A percentile compares a stretch with the other conserved stretches of the same genome.
Evolutionary conservation across 345 rosid species (phyloP).

Genomic region (Corymbia maculata): DNA sequence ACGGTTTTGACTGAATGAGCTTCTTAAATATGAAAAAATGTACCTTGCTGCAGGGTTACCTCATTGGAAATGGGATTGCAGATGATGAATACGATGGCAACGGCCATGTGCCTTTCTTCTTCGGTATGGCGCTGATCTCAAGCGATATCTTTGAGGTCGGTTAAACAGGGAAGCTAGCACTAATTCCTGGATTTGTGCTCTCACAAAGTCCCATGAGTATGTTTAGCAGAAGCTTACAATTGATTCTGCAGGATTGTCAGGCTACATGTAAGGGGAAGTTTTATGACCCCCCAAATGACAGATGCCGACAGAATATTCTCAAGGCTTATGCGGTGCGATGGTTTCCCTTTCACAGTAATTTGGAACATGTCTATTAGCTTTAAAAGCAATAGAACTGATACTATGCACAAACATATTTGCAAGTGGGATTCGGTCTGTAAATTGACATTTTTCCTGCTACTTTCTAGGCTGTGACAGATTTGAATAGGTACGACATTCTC

Average conservation of each 20-base stretch:
- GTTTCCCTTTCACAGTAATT: neutral
- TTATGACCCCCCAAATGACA: neutral
- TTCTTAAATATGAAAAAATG: neutral
- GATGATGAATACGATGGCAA: constrained; percentile 7
- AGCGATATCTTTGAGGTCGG: constrained; percentile 8
- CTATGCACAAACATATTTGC: neutral
- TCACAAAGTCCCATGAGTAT: neutral
- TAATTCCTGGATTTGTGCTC: neutral
- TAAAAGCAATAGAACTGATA: neutral
- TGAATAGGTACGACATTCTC: constrained; percentile 39
- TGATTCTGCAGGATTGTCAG: constrained; percentile 13
- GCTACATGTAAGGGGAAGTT: constrained; percentile 28
- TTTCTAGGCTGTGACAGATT: constrained; percentile 11
- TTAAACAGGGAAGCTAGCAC: neutral
- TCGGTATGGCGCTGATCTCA: constrained; percentile 38
- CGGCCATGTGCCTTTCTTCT: constrained; percentile 16
- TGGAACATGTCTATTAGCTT: neutral
- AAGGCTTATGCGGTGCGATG: constrained; percentile 14
- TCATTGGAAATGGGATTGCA: constrained; percentile 32
- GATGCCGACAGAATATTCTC: neutral
- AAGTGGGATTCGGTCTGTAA: neutral
- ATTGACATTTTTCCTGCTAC: neutral
- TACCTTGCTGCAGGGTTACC: constrained; percentile 24
- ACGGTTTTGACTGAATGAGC: neutral
- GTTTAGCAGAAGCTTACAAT: neutral